Evolutionary conservation across 495 filamentous ascomycete species (phyloP), one percentile per base, ranked within the genome.

Genomic region (Daldinia caldariorum): DNA sequence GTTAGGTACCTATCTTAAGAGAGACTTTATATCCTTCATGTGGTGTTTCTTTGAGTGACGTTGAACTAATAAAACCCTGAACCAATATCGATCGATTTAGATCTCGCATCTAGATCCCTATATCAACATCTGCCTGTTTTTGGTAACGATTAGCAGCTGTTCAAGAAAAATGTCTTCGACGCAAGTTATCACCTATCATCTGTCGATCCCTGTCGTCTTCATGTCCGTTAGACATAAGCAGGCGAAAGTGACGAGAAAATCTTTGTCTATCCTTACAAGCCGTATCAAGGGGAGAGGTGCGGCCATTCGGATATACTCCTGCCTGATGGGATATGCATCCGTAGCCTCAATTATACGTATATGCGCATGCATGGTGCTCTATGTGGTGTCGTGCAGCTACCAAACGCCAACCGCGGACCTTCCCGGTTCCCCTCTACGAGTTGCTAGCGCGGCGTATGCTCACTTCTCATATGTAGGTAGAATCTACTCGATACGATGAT

Each of bases 371-470:
- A 1, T 26, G 6, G 6, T 49, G 31, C 53, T 29, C 3, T 49
- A 47, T 47, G 20, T 22, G 43, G 61, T 64, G 38, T 57, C 54
- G 50, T 64, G 51, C 61, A 64, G 50, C 16, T 32, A 26, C 3
- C 8, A 56, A 45, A 39, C 32, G n/a, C 51, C 22, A 64, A 56
- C 38, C 47, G 39, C 18, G 39, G 41, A 34, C 8, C 9, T 45
- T 32, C 38, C 34, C 12, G 16, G 20, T 16, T 29, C 49, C 49
- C 13, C 22, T 13, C 26, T 0, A 16, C 14, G 22, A 53, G 29
- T 32, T 12, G 22, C 49, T 32, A 53, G 14, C 6, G 49, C 14
- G 13, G 12, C 22, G 22, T 31, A 22, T 6, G 26, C 22, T 53
- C 49, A 32, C 22, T 12, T 47, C 43, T 47, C 43, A 47, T 9